These are phyloP conservation scores for Dorcoceras hygrometricum DNA, from an alignment of 257 asterid genomes.

Conservation along the genomic window DNA sequence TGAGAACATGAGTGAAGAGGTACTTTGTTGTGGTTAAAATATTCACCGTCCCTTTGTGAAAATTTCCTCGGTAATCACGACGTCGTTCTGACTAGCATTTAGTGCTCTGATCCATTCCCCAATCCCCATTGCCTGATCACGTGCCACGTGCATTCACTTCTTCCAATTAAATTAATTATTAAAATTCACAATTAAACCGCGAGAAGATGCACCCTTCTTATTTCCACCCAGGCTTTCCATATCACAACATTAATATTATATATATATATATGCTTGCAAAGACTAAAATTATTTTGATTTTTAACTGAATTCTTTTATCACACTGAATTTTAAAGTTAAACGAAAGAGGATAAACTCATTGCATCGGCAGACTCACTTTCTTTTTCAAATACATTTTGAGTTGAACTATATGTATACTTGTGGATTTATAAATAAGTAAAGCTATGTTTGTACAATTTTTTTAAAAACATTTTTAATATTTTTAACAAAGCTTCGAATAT, in stretches of 20 bases:
- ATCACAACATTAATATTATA: background rate
- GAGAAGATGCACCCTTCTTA: constrained; percentile 19
- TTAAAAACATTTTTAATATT: too few relatives aligned
- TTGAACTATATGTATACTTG: too few relatives aligned
- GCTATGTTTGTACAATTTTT: too few relatives aligned
- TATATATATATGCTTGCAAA: background rate
- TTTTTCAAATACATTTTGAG: too few relatives aligned
- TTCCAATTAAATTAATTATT: constrained; percentile 12
- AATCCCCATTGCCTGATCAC: constrained; percentile 35
- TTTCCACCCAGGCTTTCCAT: background rate
- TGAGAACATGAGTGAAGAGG: too few relatives aligned
- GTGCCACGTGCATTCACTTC: constrained; percentile 30
- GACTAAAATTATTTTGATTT: too few relatives aligned
- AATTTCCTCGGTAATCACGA: constrained; percentile 40
- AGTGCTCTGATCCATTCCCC: constrained; percentile 40
- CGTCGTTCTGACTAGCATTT: constrained; percentile 51
- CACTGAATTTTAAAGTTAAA: too few relatives aligned
- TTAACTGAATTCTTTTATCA: too few relatives aligned
- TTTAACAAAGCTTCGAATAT: too few relatives aligned
- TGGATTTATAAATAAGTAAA: too few relatives aligned
- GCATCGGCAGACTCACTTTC: background rate
- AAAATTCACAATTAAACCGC: constrained; percentile 37
- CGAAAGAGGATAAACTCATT: too few relatives aligned
- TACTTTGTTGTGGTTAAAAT: too few relatives aligned
- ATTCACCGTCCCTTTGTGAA: background rate